These are phyloP conservation scores for Pilaira anomala DNA, from an alignment of 192 early-diverging fungal genomes.

Conservation along the genomic window DNA sequence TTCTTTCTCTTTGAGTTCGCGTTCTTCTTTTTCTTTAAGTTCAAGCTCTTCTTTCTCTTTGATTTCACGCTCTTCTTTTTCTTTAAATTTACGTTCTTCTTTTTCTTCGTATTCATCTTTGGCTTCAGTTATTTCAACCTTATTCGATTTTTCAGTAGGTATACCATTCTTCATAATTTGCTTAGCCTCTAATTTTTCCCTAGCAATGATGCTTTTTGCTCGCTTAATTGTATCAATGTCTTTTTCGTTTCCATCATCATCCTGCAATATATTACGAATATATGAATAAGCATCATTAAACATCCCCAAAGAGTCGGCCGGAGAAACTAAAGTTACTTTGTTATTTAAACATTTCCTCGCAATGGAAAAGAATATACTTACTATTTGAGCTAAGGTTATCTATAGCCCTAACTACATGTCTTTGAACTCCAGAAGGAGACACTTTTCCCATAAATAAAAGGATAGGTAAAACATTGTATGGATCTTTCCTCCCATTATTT, in stretches of 20 bases:
- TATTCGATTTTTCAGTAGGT: neutral
- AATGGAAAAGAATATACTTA: neutral
- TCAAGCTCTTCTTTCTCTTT: neutral
- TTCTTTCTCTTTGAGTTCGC: neutral
- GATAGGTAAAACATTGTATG: conserved; percentile 32
- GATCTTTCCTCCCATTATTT: neutral
- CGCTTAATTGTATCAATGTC: conserved; percentile 20
- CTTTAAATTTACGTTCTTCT: too few species aligned
- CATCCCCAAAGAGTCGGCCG: neutral
- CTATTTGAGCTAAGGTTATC: conserved; percentile 46
- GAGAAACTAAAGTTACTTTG: neutral
- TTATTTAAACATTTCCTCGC: neutral
- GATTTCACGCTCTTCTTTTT: neutral
- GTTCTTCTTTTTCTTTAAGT: neutral
- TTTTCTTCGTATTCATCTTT: too few species aligned
- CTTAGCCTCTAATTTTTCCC: neutral
- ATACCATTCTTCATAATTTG: neutral
- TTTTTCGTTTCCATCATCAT: neutral
- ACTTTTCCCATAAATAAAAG: conserved; percentile 35
- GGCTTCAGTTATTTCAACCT: too few species aligned
- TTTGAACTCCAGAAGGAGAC: conserved; percentile 44
- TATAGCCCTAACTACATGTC: conserved; percentile 53
- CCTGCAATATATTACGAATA: neutral
- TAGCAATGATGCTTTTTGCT: conserved; percentile 6
- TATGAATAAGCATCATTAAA: neutral